A percentile compares a stretch with the other conserved stretches of the same genome.
These are phyloP conservation scores for Alternaria gaisen DNA, from an alignment of 2,329 filamentous ascomycete species.

Conservation along the genomic window DNA sequence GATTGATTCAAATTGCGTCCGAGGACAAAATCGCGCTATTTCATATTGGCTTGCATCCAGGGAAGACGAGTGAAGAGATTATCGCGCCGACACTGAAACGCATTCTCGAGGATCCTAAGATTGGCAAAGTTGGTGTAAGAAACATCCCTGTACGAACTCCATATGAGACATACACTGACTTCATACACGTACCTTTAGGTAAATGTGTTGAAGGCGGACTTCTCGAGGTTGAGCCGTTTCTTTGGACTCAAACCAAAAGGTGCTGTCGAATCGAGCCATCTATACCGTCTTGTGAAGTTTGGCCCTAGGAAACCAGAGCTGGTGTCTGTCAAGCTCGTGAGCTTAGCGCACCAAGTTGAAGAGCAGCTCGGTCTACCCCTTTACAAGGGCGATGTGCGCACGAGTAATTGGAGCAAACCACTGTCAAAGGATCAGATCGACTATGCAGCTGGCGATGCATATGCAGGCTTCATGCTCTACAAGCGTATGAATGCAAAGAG, in stretches of 20 bases:
- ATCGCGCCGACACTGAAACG: conserved; percentile 74
- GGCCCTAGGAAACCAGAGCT: conserved; percentile 59
- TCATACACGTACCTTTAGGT: too few relatives aligned
- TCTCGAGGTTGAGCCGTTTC: conserved; percentile 71
- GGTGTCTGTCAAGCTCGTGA: conserved; percentile 61
- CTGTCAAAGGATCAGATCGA: conserved; percentile 72
- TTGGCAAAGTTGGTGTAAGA: conserved; percentile 79
- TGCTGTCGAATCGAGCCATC: conserved; percentile 81
- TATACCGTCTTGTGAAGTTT: conserved; percentile 80
- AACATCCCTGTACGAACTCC: too few relatives aligned
- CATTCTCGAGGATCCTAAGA: conserved; percentile 74
- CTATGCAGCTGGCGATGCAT: conserved; percentile 85
- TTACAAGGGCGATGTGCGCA: conserved; percentile 79
- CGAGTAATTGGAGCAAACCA: conserved; percentile 75
- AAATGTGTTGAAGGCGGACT: conserved; percentile 68
- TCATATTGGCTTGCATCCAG: conserved; percentile 71
- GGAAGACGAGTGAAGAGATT: conserved; percentile 60
- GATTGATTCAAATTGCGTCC: conserved; percentile 83
- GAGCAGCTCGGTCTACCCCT: conserved; percentile 77
- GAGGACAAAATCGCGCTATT: conserved; percentile 81
- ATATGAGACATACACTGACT: too few relatives aligned
- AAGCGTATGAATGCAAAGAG: conserved; percentile 72
- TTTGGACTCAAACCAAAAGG: conserved; percentile 72
- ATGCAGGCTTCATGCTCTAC: conserved; percentile 81
- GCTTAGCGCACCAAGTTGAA: conserved; percentile 73